phyloP scores from a whole-genome alignment of 306 rosid species.

The Glycine soja region DNA sequence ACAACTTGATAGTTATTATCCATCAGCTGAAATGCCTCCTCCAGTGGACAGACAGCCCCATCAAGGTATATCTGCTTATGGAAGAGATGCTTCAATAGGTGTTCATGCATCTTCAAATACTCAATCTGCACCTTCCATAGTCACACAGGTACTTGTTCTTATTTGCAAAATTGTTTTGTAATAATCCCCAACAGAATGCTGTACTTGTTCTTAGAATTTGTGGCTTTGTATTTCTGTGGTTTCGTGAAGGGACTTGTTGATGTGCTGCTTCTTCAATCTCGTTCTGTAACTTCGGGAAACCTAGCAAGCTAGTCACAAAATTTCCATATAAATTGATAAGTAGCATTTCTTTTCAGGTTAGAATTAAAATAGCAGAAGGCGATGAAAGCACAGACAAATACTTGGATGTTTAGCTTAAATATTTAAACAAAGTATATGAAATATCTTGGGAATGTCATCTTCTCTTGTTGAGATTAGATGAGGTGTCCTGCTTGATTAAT shows the following conservation, averaged over 20 bases:
- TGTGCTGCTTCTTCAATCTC: conserved; percentile 23
- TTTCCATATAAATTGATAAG: conserved; percentile 25
- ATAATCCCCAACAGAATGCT: conserved; percentile 25
- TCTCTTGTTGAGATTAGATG: conserved; percentile 23
- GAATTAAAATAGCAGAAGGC: conserved; percentile 16
- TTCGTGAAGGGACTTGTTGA: conserved; percentile 36
- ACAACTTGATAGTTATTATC: conserved; percentile 82
- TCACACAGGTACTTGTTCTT: conserved; percentile 75
- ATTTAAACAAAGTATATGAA: not conserved
- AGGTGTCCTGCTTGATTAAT: conserved; percentile 6
- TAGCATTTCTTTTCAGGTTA: conserved; percentile 20
- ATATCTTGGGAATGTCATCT: not conserved
- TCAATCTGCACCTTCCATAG: conserved; percentile 82
- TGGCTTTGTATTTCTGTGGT: conserved; percentile 23
- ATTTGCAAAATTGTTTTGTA: conserved; percentile 20
- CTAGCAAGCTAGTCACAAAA: conserved; percentile 19
- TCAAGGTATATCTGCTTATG: conserved; percentile 96
- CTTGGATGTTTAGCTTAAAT: too few relatives aligned
- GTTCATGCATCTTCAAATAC: conserved; percentile 72
- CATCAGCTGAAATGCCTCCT: conserved; percentile 74
- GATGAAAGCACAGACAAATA: conserved; percentile 15
- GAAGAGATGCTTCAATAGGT: conserved; percentile 82
- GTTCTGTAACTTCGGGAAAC: conserved; percentile 12
- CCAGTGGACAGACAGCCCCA: conserved; percentile 91
- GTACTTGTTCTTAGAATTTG: conserved; percentile 18